Evolutionary conservation across 345 rosid genomes (phyloP), one percentile per base, ranked within the genome.

Genomic region (Erysimum cheiranthoides): DNA sequence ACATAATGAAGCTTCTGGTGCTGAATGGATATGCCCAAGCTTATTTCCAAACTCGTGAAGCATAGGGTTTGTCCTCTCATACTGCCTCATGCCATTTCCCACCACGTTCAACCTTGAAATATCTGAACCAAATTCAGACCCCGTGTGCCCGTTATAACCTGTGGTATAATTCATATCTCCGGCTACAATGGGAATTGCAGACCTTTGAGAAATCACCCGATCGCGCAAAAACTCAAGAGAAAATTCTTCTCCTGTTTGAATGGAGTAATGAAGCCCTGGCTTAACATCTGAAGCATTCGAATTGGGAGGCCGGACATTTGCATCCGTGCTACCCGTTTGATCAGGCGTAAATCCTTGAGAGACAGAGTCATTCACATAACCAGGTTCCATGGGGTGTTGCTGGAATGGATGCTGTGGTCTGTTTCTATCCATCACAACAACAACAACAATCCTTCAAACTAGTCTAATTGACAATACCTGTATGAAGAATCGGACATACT

Each of bases 231-330:
- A 93, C 82, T 93, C 98, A 17, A 93, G 85, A 81, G 97, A 83
- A 73, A 93, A 93, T 74, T 93, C 98, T 76, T 93, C 98, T 5
- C 98, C 98, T 35, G 97, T 93, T 64, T 85, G 93, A 72, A 91
- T 82, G 71, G 98, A 93, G 81, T 66, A 93, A 80, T 89, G 85
- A 76, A 36, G 92, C 34, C 84, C 97, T 4, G 93, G 90, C 81
- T 81, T 90, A 70, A 84, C 89, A 79, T 85, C 96, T 4, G 89
- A 52, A 49, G 71, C 73, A 79, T 78, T 82, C 45, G 14, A 71
- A 53, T 81, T 84, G 74, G 84, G 85, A 75, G 84, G 85, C 43
- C 77, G 80, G 69, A 61, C 25, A 72, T 51, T 76, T 54, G 81
- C 46, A 77, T 61, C 75, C 43, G 79, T 69, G 77, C 70, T 61